These are phyloP conservation scores for Pseudocercospora cruenta DNA, from an alignment of 2,329 filamentous ascomycete genomes.

Conservation along the genomic window DNA sequence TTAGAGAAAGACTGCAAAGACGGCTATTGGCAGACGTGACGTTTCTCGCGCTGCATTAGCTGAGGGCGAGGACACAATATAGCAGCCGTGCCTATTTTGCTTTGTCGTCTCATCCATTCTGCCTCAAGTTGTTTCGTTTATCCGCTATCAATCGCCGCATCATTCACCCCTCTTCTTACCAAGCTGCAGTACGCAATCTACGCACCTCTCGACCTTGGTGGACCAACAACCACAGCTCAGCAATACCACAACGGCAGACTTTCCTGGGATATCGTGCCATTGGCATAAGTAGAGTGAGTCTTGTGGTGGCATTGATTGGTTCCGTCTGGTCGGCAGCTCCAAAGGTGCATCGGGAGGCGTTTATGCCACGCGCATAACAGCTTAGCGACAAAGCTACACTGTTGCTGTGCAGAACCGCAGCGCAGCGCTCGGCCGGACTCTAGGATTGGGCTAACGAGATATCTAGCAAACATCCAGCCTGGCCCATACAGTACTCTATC, in stretches of 20 bases:
- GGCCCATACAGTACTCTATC: neutral
- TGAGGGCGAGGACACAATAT: neutral
- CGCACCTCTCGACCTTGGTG: neutral
- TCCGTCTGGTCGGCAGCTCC: neutral
- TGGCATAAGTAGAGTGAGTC: neutral
- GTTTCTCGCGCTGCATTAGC: neutral
- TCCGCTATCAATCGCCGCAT: neutral
- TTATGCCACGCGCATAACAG: neutral
- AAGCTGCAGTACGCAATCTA: neutral
- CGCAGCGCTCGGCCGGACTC: neutral
- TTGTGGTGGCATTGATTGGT: neutral
- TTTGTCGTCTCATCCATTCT: neutral
- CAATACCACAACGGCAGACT: neutral
- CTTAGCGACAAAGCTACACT: constrained; percentile 1
- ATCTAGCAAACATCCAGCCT: neutral
- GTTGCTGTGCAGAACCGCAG: neutral
- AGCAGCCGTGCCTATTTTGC: neutral
- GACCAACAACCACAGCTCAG: neutral
- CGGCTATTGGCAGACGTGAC: neutral
- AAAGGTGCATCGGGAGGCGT: neutral
- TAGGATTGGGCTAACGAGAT: neutral
- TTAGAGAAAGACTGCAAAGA: neutral
- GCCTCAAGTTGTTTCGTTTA: neutral
- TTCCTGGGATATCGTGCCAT: neutral
- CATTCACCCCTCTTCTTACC: neutral